phyloP scores from a whole-genome alignment of 768 basidiomycete genomes.

The Butyriboletus loyo region DNA sequence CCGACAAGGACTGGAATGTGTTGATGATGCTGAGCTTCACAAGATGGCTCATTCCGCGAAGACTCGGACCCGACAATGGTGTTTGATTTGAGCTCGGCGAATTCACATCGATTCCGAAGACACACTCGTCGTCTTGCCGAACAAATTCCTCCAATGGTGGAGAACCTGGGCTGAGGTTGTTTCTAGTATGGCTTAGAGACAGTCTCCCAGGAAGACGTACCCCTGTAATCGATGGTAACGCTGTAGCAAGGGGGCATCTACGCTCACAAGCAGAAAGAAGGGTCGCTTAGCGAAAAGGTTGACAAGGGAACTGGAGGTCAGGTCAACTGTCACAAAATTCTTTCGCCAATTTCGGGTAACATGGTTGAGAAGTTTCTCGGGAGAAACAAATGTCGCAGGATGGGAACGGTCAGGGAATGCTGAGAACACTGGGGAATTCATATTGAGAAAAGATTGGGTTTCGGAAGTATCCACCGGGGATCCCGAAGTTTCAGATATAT shows the following conservation, averaged over 20 bases:
- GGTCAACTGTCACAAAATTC: constrained; percentile 78
- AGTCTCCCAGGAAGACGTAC: constrained; percentile 32
- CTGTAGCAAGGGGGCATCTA: constrained; percentile 77
- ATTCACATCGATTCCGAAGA: constrained; percentile 48
- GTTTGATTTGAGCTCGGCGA: constrained; percentile 20
- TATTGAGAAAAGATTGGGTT: constrained; percentile 20
- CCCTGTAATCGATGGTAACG: constrained; percentile 61
- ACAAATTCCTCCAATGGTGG: constrained; percentile 72
- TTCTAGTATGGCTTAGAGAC: constrained; percentile 7
- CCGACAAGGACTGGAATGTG: constrained; percentile 50
- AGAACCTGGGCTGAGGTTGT: constrained; percentile 12
- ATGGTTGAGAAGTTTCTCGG: constrained; percentile 60
- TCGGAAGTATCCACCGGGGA: not conserved
- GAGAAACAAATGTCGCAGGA: constrained; percentile 38
- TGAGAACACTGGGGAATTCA: constrained; percentile 18
- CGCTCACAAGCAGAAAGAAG: constrained; percentile 79
- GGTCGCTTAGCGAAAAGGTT: constrained; percentile 78
- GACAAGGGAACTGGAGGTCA: constrained; percentile 54
- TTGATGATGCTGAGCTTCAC: constrained; percentile 64
- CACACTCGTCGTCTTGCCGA: constrained; percentile 60
- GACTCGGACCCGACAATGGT: constrained; percentile 9
- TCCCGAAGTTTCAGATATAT: not conserved
- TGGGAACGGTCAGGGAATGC: constrained; percentile 21
- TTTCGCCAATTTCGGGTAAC: constrained; percentile 79
- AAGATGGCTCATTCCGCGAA: constrained; percentile 38